Base-by-base conservation (phyloP, 805 yeast genomes). In the Yarrowia bubula region DNA sequence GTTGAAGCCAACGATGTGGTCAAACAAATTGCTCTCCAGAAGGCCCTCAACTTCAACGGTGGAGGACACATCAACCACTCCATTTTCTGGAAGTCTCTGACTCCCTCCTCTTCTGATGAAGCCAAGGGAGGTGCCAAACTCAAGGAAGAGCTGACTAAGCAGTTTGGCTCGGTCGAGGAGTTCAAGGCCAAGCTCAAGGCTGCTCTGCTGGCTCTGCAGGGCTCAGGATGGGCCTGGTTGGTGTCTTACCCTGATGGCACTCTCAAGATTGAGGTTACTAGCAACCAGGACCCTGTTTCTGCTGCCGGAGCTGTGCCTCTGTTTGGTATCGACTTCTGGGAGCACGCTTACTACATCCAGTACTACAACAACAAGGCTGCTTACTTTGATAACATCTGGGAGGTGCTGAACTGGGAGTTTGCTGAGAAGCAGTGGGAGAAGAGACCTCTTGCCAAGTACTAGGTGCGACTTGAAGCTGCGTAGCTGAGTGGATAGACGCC, bases 261-360 rank as follows among this genome's bases (percentile, higher is more conserved):
- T 47, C 76, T 90, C 72, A 93, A 88, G 67, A 87, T 91, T 62
- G 86, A 88, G 58, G 88, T 88, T 75, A 88, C 90, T 68, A 80
- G 83, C 70, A 90, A 90, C 81, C 97, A 90, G 79, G 96, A 90
- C 77, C 88, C 93, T n/a, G 89, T 88, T 44, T 79, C 85, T 47
- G 87, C 88, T 64, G 73, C 83, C 6, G 81, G 83, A 74, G 79
- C 82, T 53, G 51, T 43, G 2, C 95, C 96, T 47, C 78, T 91
- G 71, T 81, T 91, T 65, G 96, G 96, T 65, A 88, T 90, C 74
- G 97, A 90, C 72, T 93, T 95, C 66, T 90, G 97, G 97, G 97
- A 90, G 78, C 97, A 90, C 74, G 96, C 97, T 64, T 90, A 90
- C 81, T 90, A 90, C 83, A 82, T 91, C 77, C 96, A 90, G 78